Base-by-base conservation (phyloP, 202 grass and related monocot genomes). In the Alloteropsis angusta region DNA sequence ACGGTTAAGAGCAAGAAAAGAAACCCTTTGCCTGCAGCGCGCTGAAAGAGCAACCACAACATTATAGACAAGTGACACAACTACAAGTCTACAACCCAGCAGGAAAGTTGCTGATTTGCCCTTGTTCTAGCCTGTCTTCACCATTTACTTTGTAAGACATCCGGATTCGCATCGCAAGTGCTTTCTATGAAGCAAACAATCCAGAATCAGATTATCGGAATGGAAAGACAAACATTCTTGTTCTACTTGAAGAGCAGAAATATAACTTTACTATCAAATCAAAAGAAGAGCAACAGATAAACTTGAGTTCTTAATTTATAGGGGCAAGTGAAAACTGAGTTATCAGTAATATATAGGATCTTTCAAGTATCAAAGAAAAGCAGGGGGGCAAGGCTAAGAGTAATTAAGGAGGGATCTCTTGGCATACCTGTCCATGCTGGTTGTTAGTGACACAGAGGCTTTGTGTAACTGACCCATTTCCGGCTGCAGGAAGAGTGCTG, bases 31-130 rank as follows among this genome's bases (percentile, higher is more conserved):
- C 73, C 64, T 60, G 60, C 44, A 79, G 48, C 76, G 75, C 25
- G 60, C 58, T 44, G 77, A 72, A 71, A 83, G 35, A 74, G 32
- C 77, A 78, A 84, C 79, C 68, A 46, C 78, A 64, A 80, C 22
- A 50, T 30, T 78, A 78, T 59, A 44, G 34, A 83, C 83, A 81
- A 18, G 58, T 60, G 76, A 76, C 18, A 61, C 62, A 79, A 30
- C 28, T 30, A 30, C 28, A 30, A 30, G 28, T 30, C 87, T 92
- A 99, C 81, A 99, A 86, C 46, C 92, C 90, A 47, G 88, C 17
- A 55, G 96, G 96, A 52, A 99, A 96, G 74, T 96, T 96, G 82
- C 60, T 99, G 79, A 99, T 80, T 75, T 96, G 96, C 55, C 92
- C 96, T 93, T 96, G 92, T 41, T 99, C 96, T 76, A 93, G 80